Evolutionary conservation across 345 rosid genomes (phyloP), one percentile per base, ranked within the genome.

Genomic region (Euclidium syriacum): DNA sequence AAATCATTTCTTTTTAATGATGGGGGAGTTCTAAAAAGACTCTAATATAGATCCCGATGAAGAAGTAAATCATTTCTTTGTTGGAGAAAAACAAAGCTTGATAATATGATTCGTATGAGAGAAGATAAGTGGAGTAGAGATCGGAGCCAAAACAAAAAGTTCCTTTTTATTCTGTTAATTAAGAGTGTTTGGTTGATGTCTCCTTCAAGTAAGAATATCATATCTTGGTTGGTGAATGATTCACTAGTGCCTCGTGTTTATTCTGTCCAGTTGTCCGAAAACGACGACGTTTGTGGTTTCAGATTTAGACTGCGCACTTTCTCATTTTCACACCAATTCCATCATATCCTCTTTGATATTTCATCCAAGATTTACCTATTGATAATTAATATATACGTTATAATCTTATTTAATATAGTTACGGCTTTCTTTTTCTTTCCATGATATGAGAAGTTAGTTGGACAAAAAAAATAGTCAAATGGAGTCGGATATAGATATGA

Each of bases 161-260:
- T 41, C 48, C 73, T 60, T 61, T 52, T 52, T 18, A 52, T 34
- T 69, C 50, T 61, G 73, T 53, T 69, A 69, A 61, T n/a, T 43
- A 18, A 60, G 11, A 6, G 46, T 25, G 39, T 46, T 60, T 69
- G 73, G 62, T 52, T 52, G 34, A 69, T 61, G 62, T 69, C 73
- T 52, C 12, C 15, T 69, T 61, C 73, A 44, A 69, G 73, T 35
- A 43, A 61, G 50, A 69, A 69, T n/a, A n/a, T 43, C 50, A 69
- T 42, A 44, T 52, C 19, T 61, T 61, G 68, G 68, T 61, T 69
- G 68, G 73, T 69, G 59, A 68, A 53, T n/a, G n/a, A n/a, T n/a
- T n/a, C 61, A 60, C 23, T 35, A 52, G 46, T 58, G 41, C 34
- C 25, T 43, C 14, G 24, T 52, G 48, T 34, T 25, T 39, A 33